phyloP scores from a whole-genome alignment of 192 early-diverging fungal species.

The Piromyces finnis region DNA sequence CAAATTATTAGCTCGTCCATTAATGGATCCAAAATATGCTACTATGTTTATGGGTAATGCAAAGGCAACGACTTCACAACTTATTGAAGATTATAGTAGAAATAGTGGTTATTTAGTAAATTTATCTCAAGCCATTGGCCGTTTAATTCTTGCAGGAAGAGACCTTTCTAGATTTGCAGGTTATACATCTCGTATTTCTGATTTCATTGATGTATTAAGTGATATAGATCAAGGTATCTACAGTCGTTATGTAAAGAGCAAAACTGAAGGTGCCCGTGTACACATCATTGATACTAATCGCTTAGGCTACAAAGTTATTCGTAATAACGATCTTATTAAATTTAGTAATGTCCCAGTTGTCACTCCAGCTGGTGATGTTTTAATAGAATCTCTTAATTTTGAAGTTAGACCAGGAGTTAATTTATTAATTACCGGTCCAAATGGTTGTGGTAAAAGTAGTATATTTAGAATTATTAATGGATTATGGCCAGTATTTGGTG shows the following conservation, averaged over 20 bases:
- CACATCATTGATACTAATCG: neutral
- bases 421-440: slow-evolving; percentile 51
- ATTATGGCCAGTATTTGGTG: slow-evolving; percentile 93
- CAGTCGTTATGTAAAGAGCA: slow-evolving; percentile 7
- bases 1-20: slow-evolving; percentile 36
- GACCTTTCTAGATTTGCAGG: slow-evolving; percentile 25
- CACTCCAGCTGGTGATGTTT: neutral
- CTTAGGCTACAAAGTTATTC: neutral
- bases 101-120: slow-evolving; percentile 46
- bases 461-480: slow-evolving; percentile 91
- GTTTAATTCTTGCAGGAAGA: slow-evolving; percentile 41
- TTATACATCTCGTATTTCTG: neutral
- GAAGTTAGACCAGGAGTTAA: slow-evolving; percentile 18
- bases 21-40: slow-evolving; percentile 27
- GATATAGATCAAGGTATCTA: slow-evolving; percentile 10
- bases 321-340: neutral
- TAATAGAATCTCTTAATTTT: neutral
- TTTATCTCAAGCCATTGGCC: slow-evolving; percentile 39
- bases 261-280: slow-evolving; percentile 11
- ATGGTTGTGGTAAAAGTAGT: slow-evolving; percentile 76
- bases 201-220: slow-evolving; percentile 1
- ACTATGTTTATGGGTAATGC: slow-evolving; percentile 30
- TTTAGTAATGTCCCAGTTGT: slow-evolving; percentile 2
- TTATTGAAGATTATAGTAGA: slow-evolving; percentile 40
- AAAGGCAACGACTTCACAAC: slow-evolving; percentile 25